phyloP scores from a whole-genome alignment of 306 rosid genomes.

The Cucumis hystrix region DNA sequence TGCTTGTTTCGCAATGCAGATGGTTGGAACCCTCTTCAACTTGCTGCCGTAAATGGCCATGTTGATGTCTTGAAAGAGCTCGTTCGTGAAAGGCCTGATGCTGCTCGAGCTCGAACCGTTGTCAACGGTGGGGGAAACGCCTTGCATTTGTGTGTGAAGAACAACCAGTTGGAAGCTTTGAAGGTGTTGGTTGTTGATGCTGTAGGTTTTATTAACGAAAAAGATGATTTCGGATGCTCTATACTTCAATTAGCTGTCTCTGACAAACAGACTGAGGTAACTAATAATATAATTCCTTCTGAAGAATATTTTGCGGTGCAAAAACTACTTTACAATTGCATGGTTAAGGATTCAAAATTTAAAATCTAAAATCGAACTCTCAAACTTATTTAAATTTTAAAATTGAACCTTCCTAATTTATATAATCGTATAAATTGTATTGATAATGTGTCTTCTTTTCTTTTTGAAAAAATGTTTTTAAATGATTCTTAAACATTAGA shows the following conservation, averaged over 20 bases:
- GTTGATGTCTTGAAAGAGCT: constrained; percentile 12
- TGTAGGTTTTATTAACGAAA: constrained; percentile 8
- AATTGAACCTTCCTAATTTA: no score
- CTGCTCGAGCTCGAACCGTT: constrained; percentile 10
- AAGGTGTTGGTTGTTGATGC: constrained; percentile 9
- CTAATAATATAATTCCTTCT: background rate
- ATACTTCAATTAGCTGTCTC: constrained; percentile 21
- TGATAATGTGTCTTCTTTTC: no score
- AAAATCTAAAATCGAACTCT: no score
- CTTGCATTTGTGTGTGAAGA: constrained; percentile 19
- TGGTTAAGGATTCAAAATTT: no score
- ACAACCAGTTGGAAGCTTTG: constrained; percentile 16
- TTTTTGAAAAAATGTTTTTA: no score
- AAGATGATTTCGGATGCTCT: constrained; percentile 14
- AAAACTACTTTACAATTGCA: no score
- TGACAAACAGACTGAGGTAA: constrained; percentile 20
- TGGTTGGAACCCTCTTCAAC: constrained; percentile 19
- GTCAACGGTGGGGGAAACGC: constrained; percentile 13
- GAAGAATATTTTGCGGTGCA: no score
- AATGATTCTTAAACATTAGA: no score
- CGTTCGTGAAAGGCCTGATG: background rate
- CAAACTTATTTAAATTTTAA: no score
- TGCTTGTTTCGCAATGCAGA: constrained; percentile 14
- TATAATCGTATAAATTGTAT: no score
- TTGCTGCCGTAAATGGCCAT: constrained; percentile 20